Evolutionary conservation across 306 rosid genomes (phyloP), one percentile per base, ranked within the genome.

Genomic region (Cicer judaicum): DNA sequence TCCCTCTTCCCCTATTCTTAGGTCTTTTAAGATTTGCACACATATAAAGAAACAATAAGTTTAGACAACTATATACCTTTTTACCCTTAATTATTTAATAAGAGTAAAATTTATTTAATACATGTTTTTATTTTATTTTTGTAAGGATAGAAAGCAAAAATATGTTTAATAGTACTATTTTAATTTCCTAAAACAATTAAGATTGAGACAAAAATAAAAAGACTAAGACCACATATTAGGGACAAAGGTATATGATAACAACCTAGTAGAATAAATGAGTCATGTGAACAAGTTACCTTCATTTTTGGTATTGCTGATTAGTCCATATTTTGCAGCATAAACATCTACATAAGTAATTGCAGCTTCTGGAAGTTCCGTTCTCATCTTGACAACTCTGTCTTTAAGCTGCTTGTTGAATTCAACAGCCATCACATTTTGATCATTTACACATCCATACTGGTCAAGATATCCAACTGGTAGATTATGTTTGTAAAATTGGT

Each of bases 321-420:
- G 85, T 75, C 85, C 87, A 64, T 88, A 91, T 83, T 93, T 93
- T 6, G 97, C 98, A 48, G 97, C 89, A 68, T 84, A 87, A 75
- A 70, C 87, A 83, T 93, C 96, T 7, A 91, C 97, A 64, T 89
- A 88, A 42, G 97, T 89, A 64, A 93, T 88, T 72, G 98, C 88
- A 63, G 97, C 98, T 59, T 87, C 77, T 2, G 93, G 91, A 50
- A 93, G 91, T 88, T 93, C 92, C 59, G 89, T 73, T 75, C 89
- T 87, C 13, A 93, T 91, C 76, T 84, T 89, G 85, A 80, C 75
- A 18, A 91, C 79, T 81, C 89, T 85, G 55, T 85, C 88, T 70
- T 84, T 88, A 70, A 93, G 90, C 59, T 83, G 84, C 73, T 75
- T 79, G 85, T 93, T 93, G 86, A 93, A 91, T 78, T 88, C 92